Conservation (phyloP, 1,139 yeast species). For the Hyphopichia khmerensis region DNA sequence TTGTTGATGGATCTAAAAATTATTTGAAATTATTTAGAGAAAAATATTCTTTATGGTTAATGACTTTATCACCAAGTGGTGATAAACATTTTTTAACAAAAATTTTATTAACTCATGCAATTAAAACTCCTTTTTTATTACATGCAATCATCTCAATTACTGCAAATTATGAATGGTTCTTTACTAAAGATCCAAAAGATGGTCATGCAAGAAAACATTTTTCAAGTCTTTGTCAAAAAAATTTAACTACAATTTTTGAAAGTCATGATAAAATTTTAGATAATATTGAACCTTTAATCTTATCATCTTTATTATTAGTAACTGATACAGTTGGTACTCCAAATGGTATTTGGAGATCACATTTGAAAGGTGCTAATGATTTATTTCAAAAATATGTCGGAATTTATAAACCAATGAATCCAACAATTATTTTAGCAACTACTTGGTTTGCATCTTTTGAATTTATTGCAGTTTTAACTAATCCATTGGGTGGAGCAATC, state of each 20-base stretch:
- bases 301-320: conserved; percentile 12
- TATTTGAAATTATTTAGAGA: conserved; percentile 15
- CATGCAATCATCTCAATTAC: conserved; percentile 15
- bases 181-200: conserved; percentile 9
- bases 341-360: conserved; percentile 18
- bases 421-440: conserved; percentile 13
- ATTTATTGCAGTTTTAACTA: conserved; percentile 16
- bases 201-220: conserved; percentile 10
- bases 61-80: conserved; percentile 15
- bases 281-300: conserved; percentile 15
- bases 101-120: conserved; percentile 13
- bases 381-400: conserved; percentile 14
- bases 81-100: conserved; percentile 14
- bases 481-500: conserved; percentile 17
- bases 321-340: conserved; percentile 15
- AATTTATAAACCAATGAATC: conserved; percentile 10
- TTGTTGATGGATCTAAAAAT: conserved; percentile 12
- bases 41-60: conserved; percentile 16
- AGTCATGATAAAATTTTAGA: conserved; percentile 8
- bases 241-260: conserved; percentile 12
- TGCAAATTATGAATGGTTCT: conserved; percentile 13
- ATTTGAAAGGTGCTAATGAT: conserved; percentile 16
- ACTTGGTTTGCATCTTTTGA: conserved; percentile 20
- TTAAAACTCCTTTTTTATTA: conserved; percentile 12
- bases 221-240: conserved; percentile 11